These are phyloP conservation scores for Yamadazyma insecticola DNA, from an alignment of 805 yeast species.

Conservation along the genomic window DNA sequence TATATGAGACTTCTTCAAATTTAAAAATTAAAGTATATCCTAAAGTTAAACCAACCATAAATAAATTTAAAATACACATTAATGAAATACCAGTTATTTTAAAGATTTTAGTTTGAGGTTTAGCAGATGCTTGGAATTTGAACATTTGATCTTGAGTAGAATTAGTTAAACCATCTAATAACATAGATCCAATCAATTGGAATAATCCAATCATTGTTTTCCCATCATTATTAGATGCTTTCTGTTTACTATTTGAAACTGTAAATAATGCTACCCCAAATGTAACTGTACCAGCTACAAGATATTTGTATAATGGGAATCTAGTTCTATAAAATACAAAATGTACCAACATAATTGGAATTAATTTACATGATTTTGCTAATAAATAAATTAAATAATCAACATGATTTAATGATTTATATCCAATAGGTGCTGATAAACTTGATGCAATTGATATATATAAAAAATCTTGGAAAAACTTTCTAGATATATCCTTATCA, in stretches of 20 bases:
- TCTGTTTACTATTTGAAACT: slow-evolving; percentile 24
- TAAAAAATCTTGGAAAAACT: slow-evolving; percentile 33
- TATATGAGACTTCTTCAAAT: slow-evolving; percentile 42
- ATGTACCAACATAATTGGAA: slow-evolving; percentile 92
- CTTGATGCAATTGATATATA: slow-evolving; percentile 72
- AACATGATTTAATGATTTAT: slow-evolving; percentile 72
- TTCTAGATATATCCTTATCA: slow-evolving; percentile 10
- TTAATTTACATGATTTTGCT: slow-evolving; percentile 89
- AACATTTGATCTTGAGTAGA: slow-evolving; percentile 89
- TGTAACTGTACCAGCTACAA: slow-evolving; percentile 77
- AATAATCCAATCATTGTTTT: slow-evolving; percentile 51
- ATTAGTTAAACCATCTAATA: slow-evolving; percentile 89
- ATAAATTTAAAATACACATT: slow-evolving; percentile 64
- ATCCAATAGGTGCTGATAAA: slow-evolving; percentile 77
- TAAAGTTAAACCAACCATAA: slow-evolving; percentile 44
- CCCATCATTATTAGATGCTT: slow-evolving; percentile 35
- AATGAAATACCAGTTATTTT: slow-evolving; percentile 68
- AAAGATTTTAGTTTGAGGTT: slow-evolving; percentile 5
- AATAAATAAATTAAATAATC: slow-evolving; percentile 80
- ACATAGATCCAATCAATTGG: slow-evolving; percentile 55
- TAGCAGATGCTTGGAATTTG: slow-evolving; percentile 26
- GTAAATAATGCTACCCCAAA: slow-evolving; percentile 81
- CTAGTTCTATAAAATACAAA: slow-evolving; percentile 59
- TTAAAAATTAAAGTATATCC: slow-evolving; percentile 44
- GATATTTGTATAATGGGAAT: slow-evolving; percentile 72